Conservation (phyloP, 2,329 filamentous ascomycete species). For the Chlorencoelia australis region DNA sequence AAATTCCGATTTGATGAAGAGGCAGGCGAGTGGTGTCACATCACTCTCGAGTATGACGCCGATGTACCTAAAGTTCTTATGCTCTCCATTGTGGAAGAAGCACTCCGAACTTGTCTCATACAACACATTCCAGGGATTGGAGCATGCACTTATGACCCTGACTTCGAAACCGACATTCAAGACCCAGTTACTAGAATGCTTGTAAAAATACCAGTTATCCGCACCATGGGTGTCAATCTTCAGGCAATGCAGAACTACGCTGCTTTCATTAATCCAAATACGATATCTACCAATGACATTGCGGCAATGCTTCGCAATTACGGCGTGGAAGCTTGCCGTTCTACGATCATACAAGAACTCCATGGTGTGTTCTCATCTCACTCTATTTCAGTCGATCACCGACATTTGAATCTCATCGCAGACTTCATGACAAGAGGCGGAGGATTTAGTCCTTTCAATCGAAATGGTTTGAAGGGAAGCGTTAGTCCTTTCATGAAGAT, state of each 20-base stretch:
- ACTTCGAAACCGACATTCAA: slow-evolving; percentile 45
- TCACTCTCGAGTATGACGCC: slow-evolving; percentile 75
- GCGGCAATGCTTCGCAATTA: slow-evolving; percentile 75
- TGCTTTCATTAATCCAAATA: slow-evolving; percentile 76
- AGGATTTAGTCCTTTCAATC: slow-evolving; percentile 83
- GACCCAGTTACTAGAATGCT: slow-evolving; percentile 39
- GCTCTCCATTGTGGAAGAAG: slow-evolving; percentile 78
- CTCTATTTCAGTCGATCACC: slow-evolving; percentile 83
- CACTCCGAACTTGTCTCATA: slow-evolving; percentile 68
- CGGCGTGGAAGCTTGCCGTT: slow-evolving; percentile 86
- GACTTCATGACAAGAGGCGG: slow-evolving; percentile 97
- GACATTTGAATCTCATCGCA: slow-evolving; percentile 89
- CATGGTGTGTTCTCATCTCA: slow-evolving; percentile 78
- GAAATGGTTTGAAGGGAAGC: slow-evolving; percentile 75
- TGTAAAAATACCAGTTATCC: slow-evolving; percentile 47
- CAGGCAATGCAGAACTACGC: slow-evolving; percentile 82
- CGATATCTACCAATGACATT: slow-evolving; percentile 87
- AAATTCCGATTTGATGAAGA: slow-evolving; percentile 72
- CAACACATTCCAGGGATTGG: slow-evolving; percentile 76
- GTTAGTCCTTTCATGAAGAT: slow-evolving; percentile 95
- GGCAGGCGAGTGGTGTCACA: slow-evolving; percentile 63
- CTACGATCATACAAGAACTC: slow-evolving; percentile 79
- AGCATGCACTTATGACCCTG: slow-evolving; percentile 55
- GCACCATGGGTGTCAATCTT: slow-evolving; percentile 80
- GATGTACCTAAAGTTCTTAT: slow-evolving; percentile 83